Conservation (phyloP, 73 alveolate species). For the Loxodes magnus region DNA sequence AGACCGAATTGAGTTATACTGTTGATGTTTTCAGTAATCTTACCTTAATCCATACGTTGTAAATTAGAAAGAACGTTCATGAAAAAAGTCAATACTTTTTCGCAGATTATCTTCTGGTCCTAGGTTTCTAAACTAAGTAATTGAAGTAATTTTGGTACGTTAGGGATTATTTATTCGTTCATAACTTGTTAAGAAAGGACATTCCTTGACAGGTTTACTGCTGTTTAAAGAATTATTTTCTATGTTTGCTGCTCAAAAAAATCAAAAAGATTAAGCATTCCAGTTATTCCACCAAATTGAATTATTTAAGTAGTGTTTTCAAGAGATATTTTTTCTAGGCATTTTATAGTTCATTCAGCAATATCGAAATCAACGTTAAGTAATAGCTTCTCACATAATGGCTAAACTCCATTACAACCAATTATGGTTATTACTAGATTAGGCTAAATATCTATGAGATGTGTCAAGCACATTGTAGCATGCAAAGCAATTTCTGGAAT, state of each 20-base stretch:
- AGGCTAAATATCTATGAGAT: slow-evolving; percentile 49
- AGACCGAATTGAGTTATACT: no score
- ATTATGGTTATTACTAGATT: slow-evolving; percentile 19
- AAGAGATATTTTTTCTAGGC: slow-evolving; percentile 35
- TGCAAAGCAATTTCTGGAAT: slow-evolving; percentile 8
- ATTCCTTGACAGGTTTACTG: slow-evolving; percentile 24
- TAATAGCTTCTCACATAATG: slow-evolving; percentile 23
- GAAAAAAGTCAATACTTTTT: neutral
- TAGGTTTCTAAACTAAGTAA: no score
- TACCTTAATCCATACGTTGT: no score
- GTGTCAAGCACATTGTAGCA: slow-evolving; percentile 17
- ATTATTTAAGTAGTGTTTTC: slow-evolving; percentile 38
- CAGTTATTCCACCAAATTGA: slow-evolving; percentile 23
- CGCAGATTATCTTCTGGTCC: slow-evolving; percentile 6
- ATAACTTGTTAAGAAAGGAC: slow-evolving; percentile 27
- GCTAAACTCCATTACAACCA: slow-evolving; percentile 21
- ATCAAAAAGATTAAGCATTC: slow-evolving; percentile 37
- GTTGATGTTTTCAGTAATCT: no score
- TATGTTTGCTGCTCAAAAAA: slow-evolving; percentile 36
- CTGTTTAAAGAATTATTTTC: slow-evolving; percentile 16
- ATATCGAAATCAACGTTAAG: slow-evolving; percentile 45
- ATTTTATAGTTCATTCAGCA: slow-evolving; percentile 44
- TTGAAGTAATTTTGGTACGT: slow-evolving; percentile 21
- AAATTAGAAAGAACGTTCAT: neutral
- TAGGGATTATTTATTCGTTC: slow-evolving; percentile 19